Conservation (phyloP, 306 rosid species). For the Sicyos baderoa region DNA sequence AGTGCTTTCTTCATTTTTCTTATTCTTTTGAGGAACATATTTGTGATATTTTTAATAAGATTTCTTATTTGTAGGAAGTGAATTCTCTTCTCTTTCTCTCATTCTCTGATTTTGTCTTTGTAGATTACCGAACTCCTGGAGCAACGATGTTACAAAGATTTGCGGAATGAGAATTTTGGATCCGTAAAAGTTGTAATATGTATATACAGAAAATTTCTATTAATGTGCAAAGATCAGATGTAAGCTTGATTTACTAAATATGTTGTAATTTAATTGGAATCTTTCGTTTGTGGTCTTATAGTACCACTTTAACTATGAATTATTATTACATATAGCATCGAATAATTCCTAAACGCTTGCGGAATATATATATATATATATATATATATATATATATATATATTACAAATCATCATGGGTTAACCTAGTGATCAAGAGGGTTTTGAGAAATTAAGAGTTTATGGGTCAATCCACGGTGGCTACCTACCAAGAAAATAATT, state of each 20-base stretch:
- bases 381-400: too few relatives aligned
- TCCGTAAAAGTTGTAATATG: slow-evolving; percentile 62
- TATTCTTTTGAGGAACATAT: slow-evolving; percentile 3
- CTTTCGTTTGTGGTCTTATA: neutral
- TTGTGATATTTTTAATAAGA: neutral
- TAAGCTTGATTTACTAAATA: slow-evolving; percentile 42
- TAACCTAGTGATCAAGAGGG: too few relatives aligned
- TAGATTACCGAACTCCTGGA: slow-evolving; percentile 74
- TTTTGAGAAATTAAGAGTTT: too few relatives aligned
- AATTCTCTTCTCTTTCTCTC: slow-evolving; percentile 20
- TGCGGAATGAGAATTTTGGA: slow-evolving; percentile 67
- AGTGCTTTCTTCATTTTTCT: neutral
- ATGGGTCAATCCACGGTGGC: too few relatives aligned
- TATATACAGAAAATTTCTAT: slow-evolving; percentile 60
- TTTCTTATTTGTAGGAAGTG: neutral
- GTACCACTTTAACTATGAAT: neutral
- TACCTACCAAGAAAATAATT: too few relatives aligned
- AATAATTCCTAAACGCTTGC: too few relatives aligned
- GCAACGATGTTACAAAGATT: slow-evolving; percentile 78
- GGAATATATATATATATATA: too few relatives aligned
- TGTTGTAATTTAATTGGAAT: neutral
- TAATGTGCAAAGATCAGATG: slow-evolving; percentile 79
- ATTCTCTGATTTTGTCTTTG: slow-evolving; percentile 25
- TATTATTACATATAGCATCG: neutral
- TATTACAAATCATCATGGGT: too few relatives aligned